Conservation (phyloP, 1,139 yeast species). For the Diutina neorugosa region DNA sequence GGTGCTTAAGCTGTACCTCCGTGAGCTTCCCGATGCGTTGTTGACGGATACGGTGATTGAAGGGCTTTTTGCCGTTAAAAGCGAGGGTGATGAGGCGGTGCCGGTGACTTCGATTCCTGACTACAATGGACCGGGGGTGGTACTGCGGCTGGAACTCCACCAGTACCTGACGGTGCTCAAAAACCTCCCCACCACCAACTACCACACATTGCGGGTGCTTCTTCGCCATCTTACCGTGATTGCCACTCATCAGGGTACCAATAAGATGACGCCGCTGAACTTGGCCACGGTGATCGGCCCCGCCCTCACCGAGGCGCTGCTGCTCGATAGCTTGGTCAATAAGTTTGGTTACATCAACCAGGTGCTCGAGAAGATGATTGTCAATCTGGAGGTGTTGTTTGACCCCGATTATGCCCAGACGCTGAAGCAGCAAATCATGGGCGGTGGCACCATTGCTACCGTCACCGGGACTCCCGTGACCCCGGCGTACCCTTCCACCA, state of each 20-base stretch:
- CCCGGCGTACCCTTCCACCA: background rate
- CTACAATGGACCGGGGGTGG: background rate
- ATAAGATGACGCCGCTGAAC: conserved; percentile 72
- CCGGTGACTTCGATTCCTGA: background rate
- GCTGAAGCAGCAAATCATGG: background rate
- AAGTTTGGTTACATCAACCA: conserved; percentile 47
- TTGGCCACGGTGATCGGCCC: conserved; percentile 69
- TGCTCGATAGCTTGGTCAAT: conserved; percentile 33
- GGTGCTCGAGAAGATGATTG: conserved; percentile 38
- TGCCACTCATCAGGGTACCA: conserved; percentile 43
- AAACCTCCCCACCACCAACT: conserved; percentile 53
- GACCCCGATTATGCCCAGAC: conserved; percentile 1
- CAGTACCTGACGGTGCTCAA: conserved; percentile 33
- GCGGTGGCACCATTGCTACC: background rate
- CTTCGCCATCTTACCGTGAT: conserved; percentile 58
- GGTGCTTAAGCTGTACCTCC: conserved; percentile 69
- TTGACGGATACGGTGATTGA: conserved; percentile 44
- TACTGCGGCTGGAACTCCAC: conserved; percentile 12
- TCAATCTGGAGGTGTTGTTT: conserved; percentile 29
- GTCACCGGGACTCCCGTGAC: background rate
- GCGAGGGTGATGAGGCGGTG: conserved; percentile 13
- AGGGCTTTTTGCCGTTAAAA: conserved; percentile 31
- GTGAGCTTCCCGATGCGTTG: conserved; percentile 85
- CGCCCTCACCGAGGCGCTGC: conserved; percentile 46
- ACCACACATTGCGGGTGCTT: conserved; percentile 52